Evolutionary conservation across 2,329 filamentous ascomycete genomes (phyloP).

Genomic region (Sporothrix brunneoviolacea): DNA sequence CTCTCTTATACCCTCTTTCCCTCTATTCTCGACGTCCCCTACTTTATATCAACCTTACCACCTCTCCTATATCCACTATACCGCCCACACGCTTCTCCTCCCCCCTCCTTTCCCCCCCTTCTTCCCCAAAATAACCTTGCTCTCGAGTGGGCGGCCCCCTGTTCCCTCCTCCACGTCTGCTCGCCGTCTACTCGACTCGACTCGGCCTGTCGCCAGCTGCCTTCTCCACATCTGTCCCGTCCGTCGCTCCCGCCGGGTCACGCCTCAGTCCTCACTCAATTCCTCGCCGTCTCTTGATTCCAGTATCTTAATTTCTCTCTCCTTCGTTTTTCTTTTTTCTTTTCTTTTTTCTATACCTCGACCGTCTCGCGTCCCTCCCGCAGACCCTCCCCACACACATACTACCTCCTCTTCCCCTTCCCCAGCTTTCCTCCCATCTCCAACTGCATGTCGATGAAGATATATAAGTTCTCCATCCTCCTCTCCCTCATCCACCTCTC

Average conservation of each 20-base stretch:
- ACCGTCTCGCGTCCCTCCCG: too few relatives aligned
- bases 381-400: neutral
- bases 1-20: neutral
- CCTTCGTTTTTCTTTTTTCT: neutral
- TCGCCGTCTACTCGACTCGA: neutral
- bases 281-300: conserved; percentile 22
- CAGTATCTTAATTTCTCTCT: conserved; percentile 15
- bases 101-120: neutral
- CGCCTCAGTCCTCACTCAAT: neutral
- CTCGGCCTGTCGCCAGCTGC: neutral
- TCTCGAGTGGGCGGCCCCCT: neutral
- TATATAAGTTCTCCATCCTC: conserved; percentile 5
- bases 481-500: neutral
- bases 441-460: conserved; percentile 3
- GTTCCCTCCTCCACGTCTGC: neutral
- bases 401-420: neutral
- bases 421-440: conserved; percentile 8
- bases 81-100: too few relatives aligned
- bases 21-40: neutral
- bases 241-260: conserved; percentile 3
- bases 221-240: conserved; percentile 1
- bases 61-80: neutral
- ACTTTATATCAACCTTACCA: conserved; percentile 1
- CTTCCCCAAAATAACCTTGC: conserved; percentile 3
- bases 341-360: neutral